These are phyloP conservation scores for Actinomortierella ambigua DNA, from an alignment of 371 early-diverging fungal genomes.

Conservation along the genomic window DNA sequence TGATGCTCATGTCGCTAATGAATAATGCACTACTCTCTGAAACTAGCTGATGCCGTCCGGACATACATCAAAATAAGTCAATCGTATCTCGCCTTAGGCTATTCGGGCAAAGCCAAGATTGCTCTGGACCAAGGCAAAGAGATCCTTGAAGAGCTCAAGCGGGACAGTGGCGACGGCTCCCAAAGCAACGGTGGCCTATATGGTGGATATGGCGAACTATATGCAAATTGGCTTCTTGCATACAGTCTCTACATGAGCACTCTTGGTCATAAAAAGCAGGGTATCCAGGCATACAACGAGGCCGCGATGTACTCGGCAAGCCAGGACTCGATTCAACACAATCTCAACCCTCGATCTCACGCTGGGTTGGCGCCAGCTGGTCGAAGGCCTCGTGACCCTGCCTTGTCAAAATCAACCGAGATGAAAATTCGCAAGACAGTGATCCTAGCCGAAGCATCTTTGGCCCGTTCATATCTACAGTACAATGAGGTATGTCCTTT, in stretches of 20 bases:
- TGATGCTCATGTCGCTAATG: too few species aligned
- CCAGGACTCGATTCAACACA: neutral
- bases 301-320: constrained; percentile 17
- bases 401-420: constrained; percentile 14
- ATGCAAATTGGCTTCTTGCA: constrained; percentile 27
- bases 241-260: constrained; percentile 35
- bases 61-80: constrained; percentile 56
- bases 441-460: constrained; percentile 25
- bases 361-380: neutral
- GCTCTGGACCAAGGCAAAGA: constrained; percentile 55
- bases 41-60: constrained; percentile 52
- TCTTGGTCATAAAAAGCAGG: constrained; percentile 18
- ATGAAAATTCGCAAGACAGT: constrained; percentile 16
- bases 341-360: neutral
- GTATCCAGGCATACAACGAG: constrained; percentile 26
- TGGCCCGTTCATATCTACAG: constrained; percentile 37
- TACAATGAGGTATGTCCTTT: constrained; percentile 10
- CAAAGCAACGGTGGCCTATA: neutral
- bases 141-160: constrained; percentile 45
- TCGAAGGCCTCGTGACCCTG: neutral
- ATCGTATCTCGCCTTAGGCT: constrained; percentile 64
- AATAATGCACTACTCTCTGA: too few species aligned
- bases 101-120: constrained; percentile 66
- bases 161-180: neutral
- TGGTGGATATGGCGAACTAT: constrained; percentile 6